A percentile compares a stretch with the other conserved stretches of the same genome.
phyloP scores from a whole-genome alignment of 257 asterid species.

The Solanum lycopersicoides region DNA sequence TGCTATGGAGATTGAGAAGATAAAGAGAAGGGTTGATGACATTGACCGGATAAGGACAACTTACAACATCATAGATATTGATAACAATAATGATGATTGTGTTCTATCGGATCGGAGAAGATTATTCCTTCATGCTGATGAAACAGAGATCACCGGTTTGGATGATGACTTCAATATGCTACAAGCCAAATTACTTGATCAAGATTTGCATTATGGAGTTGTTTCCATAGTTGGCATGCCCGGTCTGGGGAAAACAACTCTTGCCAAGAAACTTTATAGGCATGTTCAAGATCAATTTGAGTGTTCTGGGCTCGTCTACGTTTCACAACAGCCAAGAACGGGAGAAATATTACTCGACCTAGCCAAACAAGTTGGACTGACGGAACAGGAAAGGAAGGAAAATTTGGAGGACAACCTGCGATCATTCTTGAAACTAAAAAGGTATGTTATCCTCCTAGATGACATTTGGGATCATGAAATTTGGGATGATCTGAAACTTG shows the following conservation, averaged over 20 bases:
- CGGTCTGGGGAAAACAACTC: not conserved
- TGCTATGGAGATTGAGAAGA: not conserved
- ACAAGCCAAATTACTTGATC: too few relatives aligned
- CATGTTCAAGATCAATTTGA: not conserved
- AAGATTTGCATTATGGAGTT: too few relatives aligned
- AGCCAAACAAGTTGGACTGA: too few relatives aligned
- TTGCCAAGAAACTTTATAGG: not conserved
- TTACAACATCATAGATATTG: not conserved
- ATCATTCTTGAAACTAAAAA: not conserved
- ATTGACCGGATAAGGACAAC: not conserved
- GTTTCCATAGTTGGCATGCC: not conserved
- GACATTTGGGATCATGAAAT: constrained; percentile 11
- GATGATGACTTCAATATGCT: too few relatives aligned
- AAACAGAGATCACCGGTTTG: too few relatives aligned
- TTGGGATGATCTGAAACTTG: constrained; percentile 2
- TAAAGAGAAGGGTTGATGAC: not conserved
- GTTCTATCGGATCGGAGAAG: too few relatives aligned
- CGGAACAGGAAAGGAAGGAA: not conserved
- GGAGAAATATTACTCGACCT: not conserved
- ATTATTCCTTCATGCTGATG: too few relatives aligned
- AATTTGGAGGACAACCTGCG: not conserved
- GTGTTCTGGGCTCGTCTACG: not conserved
- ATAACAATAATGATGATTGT: not conserved
- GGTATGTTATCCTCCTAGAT: constrained; percentile 8
- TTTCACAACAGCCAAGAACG: not conserved